Conservation (phyloP, 345 rosid genomes). For the Boechera divaricarpa region DNA sequence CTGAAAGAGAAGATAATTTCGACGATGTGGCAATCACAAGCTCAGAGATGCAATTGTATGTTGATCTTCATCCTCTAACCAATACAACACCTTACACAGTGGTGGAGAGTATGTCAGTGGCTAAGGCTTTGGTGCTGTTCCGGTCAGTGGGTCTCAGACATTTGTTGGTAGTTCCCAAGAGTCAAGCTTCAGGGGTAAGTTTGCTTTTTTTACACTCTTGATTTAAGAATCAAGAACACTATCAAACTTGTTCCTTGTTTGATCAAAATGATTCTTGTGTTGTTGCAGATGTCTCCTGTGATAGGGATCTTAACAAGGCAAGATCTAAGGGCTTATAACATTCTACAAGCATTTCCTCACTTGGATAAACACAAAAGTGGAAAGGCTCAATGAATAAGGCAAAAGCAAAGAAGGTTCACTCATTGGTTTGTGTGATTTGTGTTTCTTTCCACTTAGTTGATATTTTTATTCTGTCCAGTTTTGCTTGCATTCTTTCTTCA, state of each 20-base stretch:
- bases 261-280: neutral
- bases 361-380: conserved; percentile 56
- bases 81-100: conserved; percentile 90
- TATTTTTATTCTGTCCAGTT: conserved; percentile 37
- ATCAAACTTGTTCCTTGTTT: neutral
- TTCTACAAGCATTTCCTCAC: conserved; percentile 73
- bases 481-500: conserved; percentile 42
- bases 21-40: conserved; percentile 70
- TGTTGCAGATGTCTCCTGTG: conserved; percentile 67
- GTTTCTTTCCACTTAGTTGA: conserved; percentile 26
- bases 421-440: conserved; percentile 9
- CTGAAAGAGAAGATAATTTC: conserved; percentile 69
- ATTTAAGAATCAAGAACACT: conserved; percentile 17
- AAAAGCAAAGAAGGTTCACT: conserved; percentile 25
- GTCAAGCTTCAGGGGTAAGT: conserved; percentile 84
- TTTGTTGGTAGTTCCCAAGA: conserved; percentile 73
- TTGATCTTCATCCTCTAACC: conserved; percentile 88
- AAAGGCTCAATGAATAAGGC: conserved; percentile 25
- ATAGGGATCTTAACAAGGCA: conserved; percentile 87
- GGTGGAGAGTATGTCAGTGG: conserved; percentile 84
- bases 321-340: conserved; percentile 74
- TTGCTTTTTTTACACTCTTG: neutral
- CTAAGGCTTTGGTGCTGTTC: conserved; percentile 85
- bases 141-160: conserved; percentile 83
- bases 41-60: conserved; percentile 80